Conservation (phyloP, 768 basidiomycete genomes). For the Hortiboletus flavorubellus region DNA sequence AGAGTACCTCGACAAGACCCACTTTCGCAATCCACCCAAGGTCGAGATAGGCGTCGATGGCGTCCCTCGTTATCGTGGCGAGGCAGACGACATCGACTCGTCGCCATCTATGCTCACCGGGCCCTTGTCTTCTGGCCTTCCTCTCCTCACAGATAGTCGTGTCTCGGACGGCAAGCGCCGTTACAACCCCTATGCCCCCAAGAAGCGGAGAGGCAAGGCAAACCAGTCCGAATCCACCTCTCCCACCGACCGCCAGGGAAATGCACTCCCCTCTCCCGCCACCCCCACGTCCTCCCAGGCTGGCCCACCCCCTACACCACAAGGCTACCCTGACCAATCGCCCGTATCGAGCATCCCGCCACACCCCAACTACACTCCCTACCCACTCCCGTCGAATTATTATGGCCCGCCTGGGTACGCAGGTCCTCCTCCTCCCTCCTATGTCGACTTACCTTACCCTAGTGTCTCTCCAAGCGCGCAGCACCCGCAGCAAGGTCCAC, state of each 20-base stretch:
- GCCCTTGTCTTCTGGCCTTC: conserved; percentile 43
- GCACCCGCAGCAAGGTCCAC: conserved; percentile 22
- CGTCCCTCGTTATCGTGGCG: conserved; percentile 74
- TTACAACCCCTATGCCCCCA: conserved; percentile 42
- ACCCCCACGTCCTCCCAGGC: conserved; percentile 28
- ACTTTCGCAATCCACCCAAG: conserved; percentile 88
- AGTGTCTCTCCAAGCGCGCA: conserved; percentile 22
- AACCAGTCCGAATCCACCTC: conserved; percentile 28
- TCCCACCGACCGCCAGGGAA: conserved; percentile 22
- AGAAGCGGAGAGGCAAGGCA: conserved; percentile 39
- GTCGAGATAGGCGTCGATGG: conserved; percentile 86
- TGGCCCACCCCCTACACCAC: conserved; percentile 20
- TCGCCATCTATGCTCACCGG: conserved; percentile 40
- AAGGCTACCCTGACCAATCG: conserved; percentile 29
- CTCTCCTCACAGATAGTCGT: conserved; percentile 48
- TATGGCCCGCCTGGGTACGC: conserved; percentile 31
- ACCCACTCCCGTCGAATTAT: conserved; percentile 31
- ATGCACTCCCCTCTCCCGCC: conserved; percentile 27
- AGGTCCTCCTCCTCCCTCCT: background rate
- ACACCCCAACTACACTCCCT: conserved; percentile 32
- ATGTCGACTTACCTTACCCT: conserved; percentile 14
- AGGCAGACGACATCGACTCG: conserved; percentile 67
- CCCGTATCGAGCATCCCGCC: conserved; percentile 24
- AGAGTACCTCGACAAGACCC: conserved; percentile 84
- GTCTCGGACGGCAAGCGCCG: conserved; percentile 44